Base-by-base conservation (phyloP, 768 basidiomycete species). In the Boletus insuetus region DNA sequence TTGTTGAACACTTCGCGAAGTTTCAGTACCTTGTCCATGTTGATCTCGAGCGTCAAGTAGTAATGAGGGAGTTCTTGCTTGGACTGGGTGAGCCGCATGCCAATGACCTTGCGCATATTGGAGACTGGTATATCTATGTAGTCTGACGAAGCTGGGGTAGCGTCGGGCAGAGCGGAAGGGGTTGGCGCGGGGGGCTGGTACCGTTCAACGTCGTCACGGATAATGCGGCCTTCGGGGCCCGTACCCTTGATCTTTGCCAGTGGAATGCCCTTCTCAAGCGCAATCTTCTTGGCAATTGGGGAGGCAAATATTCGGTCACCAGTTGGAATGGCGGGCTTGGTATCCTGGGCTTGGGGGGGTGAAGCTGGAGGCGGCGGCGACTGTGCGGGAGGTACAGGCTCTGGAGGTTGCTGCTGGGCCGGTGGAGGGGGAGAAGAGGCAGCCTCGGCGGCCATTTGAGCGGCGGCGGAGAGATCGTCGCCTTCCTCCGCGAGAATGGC, bases 1-100 rank as follows among this genome's bases (percentile, higher is more conserved):
- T 86, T 86, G 82, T 99, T 99, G 79, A 99, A 98, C 59, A 98
- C 87, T 74, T 96, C 86, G 46, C 97, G 82, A 59, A 99, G 82
- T 75, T 97, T 98, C 69, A 90, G 71, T 19, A 94, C 86, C 79
- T 91, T 91, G 79, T 93, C 95, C 94, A 99, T 97, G 77, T 89
- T 87, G 71, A 98, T 81, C 65, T 98, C 91, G 41, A 92, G 83
- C 4, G 97, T 98, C 63, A 98, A 74, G 74, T 98, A 98, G 77
- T 96, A 99, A 72, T 98, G 96, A 6, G 97, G 97, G n/a, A 94
- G 67, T 64, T 93, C 87, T 73, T 91, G 88, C 75, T 97, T 98
- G 55, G 91, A 92, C 76, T 98, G 91, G 0, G 86, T 84, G 60
- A 99, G 84, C 62, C 97, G 90, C 39, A 84, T 63, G 53, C 91